A percentile compares a stretch with the other conserved stretches of the same genome.
These are phyloP conservation scores for Crithidia sp. DNA, from an alignment of 208 protist species.

Conservation along the genomic window DNA sequence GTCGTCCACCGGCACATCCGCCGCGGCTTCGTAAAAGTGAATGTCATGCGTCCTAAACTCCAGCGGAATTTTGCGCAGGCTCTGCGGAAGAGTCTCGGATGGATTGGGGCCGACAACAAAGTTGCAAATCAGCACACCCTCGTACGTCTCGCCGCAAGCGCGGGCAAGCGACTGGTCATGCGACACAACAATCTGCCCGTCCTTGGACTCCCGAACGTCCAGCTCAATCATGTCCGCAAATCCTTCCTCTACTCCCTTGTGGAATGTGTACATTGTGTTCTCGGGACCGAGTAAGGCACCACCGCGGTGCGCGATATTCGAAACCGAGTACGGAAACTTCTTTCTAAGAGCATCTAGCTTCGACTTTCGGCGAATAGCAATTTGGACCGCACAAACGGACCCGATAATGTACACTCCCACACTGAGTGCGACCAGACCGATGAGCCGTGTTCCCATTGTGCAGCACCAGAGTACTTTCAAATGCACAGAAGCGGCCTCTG, in stretches of 20 bases:
- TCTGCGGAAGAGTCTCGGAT: constrained; percentile 59
- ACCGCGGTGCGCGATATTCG: constrained; percentile 75
- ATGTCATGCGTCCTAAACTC: constrained; percentile 55
- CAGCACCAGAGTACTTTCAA: background rate
- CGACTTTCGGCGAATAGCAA: constrained; percentile 22
- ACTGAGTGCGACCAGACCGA: constrained; percentile 6
- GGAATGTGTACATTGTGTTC: constrained; percentile 85
- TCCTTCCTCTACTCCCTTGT: constrained; percentile 40
- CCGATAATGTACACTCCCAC: constrained; percentile 28
- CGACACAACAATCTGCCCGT: constrained; percentile 69
- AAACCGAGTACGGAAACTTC: constrained; percentile 69
- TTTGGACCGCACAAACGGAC: constrained; percentile 26
- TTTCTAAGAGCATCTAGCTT: constrained; percentile 38
- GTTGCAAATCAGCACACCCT: constrained; percentile 36
- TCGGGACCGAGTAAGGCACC: constrained; percentile 76
- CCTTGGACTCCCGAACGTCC: constrained; percentile 72
- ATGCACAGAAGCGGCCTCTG: too few species aligned
- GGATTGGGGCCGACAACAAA: constrained; percentile 58
- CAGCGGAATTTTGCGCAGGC: constrained; percentile 50
- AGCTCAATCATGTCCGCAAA: constrained; percentile 76
- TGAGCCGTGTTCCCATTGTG: constrained; percentile 4
- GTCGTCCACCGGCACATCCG: constrained; percentile 51
- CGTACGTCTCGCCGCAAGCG: constrained; percentile 49
- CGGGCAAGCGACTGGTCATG: constrained; percentile 59
- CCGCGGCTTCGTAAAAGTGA: constrained; percentile 50